Base-by-base conservation (phyloP, 495 filamentous ascomycete species). In the Aspergillus sclerotiicarbonarius region DNA sequence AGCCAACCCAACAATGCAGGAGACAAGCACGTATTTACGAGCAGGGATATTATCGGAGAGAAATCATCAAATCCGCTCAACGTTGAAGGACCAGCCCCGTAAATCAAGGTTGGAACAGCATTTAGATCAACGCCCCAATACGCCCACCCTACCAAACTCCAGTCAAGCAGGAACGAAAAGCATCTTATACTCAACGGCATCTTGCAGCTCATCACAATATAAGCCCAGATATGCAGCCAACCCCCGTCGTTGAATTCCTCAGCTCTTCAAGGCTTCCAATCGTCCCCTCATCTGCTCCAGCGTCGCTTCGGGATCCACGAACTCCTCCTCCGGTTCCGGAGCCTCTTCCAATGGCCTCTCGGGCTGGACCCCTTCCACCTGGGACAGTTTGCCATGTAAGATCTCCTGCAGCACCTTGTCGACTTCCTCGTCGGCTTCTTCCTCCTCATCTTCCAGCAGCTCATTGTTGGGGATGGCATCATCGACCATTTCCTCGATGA, bases 401-500 rank as follows among this genome's bases (percentile, higher is more conserved):
- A 98, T 87, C 76, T 97, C 94, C 6, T 90, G 86, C 19, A 98
- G 74, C 16, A 96, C 87, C 80, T 94, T 95, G 60, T 96, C 94
- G 15, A 96, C 91, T 76, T 98, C 92, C 31, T 78, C 79, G 62
- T 97, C 91, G 5, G 87, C 91, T 76, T 96, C 92, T n/a, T 86
- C 85, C 37, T 92, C 88, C 69, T 94, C 91, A 16, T 89, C 90
- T 60, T 92, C 89, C 19, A 85, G 68, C 33, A 89, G 56, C 54
- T 85, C 78, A 41, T 84, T 82, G 63, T 87, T 84, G n/a, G 91
- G 91, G 61, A 97, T 72, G 41, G 80, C 84, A 68, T 98, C 94
- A 43, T 84, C 88, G 12, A 96, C 86, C 87, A 97, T 96, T 77
- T 98, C 94, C 75, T 98, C 94, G 57, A 98, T 96, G 60, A 98